These are phyloP conservation scores for Amauroascus niger DNA, from an alignment of 2,329 filamentous ascomycete genomes.

Conservation along the genomic window DNA sequence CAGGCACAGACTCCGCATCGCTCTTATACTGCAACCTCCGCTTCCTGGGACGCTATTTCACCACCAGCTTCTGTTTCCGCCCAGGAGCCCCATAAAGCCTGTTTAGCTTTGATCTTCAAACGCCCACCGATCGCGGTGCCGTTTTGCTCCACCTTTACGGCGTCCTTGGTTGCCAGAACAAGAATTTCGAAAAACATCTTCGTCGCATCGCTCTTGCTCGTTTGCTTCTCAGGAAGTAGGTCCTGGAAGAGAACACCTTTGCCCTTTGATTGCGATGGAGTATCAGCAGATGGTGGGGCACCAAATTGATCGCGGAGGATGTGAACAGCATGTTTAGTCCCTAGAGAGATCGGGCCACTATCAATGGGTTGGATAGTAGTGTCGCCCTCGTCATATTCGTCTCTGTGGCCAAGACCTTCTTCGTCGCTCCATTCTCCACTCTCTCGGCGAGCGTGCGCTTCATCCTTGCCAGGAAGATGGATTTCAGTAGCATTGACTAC, in stretches of 20 bases:
- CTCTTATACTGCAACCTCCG: constrained; percentile 21
- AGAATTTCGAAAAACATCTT: constrained; percentile 99
- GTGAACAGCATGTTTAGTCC: constrained; percentile 92
- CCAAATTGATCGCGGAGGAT: constrained; percentile 84
- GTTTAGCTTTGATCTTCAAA: constrained; percentile 79
- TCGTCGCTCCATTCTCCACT: constrained; percentile 39
- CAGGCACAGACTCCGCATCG: background rate
- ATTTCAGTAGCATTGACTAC: constrained; percentile 47
- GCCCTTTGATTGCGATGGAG: constrained; percentile 62
- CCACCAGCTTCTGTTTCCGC: constrained; percentile 58
- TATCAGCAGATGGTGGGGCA: constrained; percentile 49
- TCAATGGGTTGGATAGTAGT: constrained; percentile 70
- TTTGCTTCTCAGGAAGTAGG: constrained; percentile 69
- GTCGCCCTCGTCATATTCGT: constrained; percentile 70
- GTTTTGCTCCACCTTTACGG: constrained; percentile 88
- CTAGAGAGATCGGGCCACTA: constrained; percentile 74
- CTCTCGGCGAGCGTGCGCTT: constrained; percentile 24
- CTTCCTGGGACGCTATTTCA: constrained; percentile 33
- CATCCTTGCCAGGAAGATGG: constrained; percentile 54
- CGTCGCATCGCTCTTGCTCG: constrained; percentile 81
- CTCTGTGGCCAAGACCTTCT: constrained; percentile 39
- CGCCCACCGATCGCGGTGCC: constrained; percentile 61
- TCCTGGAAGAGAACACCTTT: constrained; percentile 80
- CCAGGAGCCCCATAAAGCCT: constrained; percentile 95
- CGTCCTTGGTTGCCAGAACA: constrained; percentile 93